Conservation (phyloP, 768 basidiomycete species). For the Rhodotorula diobovata region DNA sequence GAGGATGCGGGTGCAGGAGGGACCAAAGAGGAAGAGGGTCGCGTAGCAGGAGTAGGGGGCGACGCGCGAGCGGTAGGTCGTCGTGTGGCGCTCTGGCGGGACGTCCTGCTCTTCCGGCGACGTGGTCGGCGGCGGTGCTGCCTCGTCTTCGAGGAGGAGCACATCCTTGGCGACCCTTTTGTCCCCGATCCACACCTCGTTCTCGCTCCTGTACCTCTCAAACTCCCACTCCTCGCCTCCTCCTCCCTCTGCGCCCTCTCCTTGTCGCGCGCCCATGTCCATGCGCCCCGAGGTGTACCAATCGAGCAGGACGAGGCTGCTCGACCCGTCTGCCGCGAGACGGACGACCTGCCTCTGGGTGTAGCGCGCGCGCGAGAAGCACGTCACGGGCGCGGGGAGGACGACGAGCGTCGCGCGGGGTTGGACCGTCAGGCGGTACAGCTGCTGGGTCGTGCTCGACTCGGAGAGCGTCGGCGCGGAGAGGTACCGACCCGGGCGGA, state of each 20-base stretch:
- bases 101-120: slow-evolving; percentile 37
- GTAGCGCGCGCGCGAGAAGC: slow-evolving; percentile 78
- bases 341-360: slow-evolving; percentile 75
- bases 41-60: slow-evolving; percentile 86
- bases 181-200: slow-evolving; percentile 69
- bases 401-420: slow-evolving; percentile 63
- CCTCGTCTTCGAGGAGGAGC: slow-evolving; percentile 61
- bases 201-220: slow-evolving; percentile 73
- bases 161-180: slow-evolving; percentile 66
- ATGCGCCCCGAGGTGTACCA: slow-evolving; percentile 88
- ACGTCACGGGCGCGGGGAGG: slow-evolving; percentile 88
- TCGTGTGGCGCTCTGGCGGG: slow-evolving; percentile 25
- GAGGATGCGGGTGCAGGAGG: slow-evolving; percentile 55
- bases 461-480: slow-evolving; percentile 17
- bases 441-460: slow-evolving; percentile 56
- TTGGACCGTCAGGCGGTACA: slow-evolving; percentile 58
- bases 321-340: slow-evolving; percentile 53
- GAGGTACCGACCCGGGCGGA: slow-evolving; percentile 58
- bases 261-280: slow-evolving; percentile 6
- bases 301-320: slow-evolving; percentile 73
- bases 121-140: background rate
- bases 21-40: slow-evolving; percentile 74
- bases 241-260: too few species aligned
- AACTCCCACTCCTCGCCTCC: slow-evolving; percentile 84
- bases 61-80: slow-evolving; percentile 58